Evolutionary conservation across 768 basidiomycete species (phyloP), one percentile per base, ranked within the genome.

Genomic region (Collybia nuda): DNA sequence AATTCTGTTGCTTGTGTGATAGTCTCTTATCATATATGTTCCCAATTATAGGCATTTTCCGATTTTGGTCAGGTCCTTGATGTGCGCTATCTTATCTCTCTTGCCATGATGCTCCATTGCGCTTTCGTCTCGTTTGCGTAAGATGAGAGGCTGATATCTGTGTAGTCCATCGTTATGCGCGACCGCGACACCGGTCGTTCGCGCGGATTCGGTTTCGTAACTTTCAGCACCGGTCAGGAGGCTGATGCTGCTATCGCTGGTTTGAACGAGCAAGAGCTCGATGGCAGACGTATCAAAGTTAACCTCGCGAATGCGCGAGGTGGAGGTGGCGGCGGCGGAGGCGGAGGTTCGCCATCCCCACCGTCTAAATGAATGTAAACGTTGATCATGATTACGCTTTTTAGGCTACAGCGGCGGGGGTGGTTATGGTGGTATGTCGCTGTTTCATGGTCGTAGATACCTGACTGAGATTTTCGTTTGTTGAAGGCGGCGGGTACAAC

Each of bases 141-240:
- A 70, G 66, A 64, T 65, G 62, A 65, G 60, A 68, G 68, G 64
- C 73, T 74, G 61, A 67, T 73, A 50, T 59, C 57, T 60, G 67
- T 71, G 57, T 71, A 97, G 93, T 90, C 89, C 61, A 93, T 96
- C 74, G 93, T 96, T 69, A 96, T 96, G 94, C 89, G 92, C 76
- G 95, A 98, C 75, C 92, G 94, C 67, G 96, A 97, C 66, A 98
- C 96, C 58, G 90, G 92, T 53, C 92, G 95, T 65, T 96, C 93
- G 56, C 88, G 95, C 66, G 95, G 95, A 64, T 98, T 98, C 69
- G 95, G 95, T 55, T 98, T 98, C 73, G 94, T 98, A 54, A 94
- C 90, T 48, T 94, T 76, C 68, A 68, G 75, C 56, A 65, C 68
- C 42, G 39, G 62, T 11, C 62, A 69, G 24, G 93, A 96, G 67